Evolutionary conservation across 1,139 yeast genomes (phyloP).

Genomic region (Candida sp.): DNA sequence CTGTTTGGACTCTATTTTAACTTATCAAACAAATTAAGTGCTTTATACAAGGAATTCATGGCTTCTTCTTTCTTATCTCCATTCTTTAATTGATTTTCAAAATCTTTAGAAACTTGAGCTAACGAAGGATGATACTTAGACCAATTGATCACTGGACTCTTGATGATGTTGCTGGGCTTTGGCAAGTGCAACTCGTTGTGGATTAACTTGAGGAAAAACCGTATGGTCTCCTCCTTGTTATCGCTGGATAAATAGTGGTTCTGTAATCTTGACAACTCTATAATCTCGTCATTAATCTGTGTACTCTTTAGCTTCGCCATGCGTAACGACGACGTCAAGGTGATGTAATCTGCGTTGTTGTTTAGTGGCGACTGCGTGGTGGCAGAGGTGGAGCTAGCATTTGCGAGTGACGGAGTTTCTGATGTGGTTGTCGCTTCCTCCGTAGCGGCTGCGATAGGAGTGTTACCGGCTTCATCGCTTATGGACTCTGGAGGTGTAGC

Average conservation of each 20-base stretch:
- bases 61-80: constrained; percentile 17
- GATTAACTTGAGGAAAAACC: constrained; percentile 32
- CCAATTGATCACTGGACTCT: constrained; percentile 45
- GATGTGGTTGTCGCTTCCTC: background rate
- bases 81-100: constrained; percentile 10
- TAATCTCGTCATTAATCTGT: constrained; percentile 34
- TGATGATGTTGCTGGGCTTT: constrained; percentile 35
- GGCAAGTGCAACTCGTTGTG: constrained; percentile 39
- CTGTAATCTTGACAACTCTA: constrained; percentile 32
- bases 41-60: constrained; percentile 26
- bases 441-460: constrained; percentile 3
- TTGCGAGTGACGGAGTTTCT: background rate
- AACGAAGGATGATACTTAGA: constrained; percentile 28
- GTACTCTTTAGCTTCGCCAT: constrained; percentile 28
- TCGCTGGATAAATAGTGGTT: constrained; percentile 19
- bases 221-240: constrained; percentile 28
- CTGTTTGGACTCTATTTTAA: background rate
- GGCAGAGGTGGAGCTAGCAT: background rate
- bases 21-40: constrained; percentile 27
- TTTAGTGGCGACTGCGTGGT: constrained; percentile 19
- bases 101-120: constrained; percentile 15
- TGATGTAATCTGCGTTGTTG: constrained; percentile 42
- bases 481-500: constrained; percentile 14
- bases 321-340: constrained; percentile 39
- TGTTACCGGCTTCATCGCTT: constrained; percentile 2